Evolutionary conservation across 2,329 filamentous ascomycete species (phyloP).

Genomic region (Aspergillus sp.): DNA sequence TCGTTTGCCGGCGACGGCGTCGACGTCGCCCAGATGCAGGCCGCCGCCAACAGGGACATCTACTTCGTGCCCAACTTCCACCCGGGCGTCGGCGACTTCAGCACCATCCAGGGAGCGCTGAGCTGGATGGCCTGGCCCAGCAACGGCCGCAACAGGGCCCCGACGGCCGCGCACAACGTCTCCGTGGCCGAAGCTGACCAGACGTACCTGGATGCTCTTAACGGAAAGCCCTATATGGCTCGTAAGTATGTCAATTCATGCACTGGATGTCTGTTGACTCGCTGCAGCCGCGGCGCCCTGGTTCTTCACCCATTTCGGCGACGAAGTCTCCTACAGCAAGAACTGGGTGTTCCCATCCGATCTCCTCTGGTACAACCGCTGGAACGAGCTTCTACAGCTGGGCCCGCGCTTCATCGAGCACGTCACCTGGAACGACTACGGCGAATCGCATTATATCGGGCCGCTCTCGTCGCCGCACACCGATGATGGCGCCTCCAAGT

Average conservation of each 20-base stretch:
- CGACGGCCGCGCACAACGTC: constrained; percentile 29
- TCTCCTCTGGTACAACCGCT: constrained; percentile 36
- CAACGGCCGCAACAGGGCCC: constrained; percentile 42
- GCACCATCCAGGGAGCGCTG: constrained; percentile 32
- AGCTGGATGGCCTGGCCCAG: constrained; percentile 39
- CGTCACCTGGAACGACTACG: constrained; percentile 44
- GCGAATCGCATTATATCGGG: constrained; percentile 48
- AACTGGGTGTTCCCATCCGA: constrained; percentile 44
- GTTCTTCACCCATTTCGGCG: constrained; percentile 45
- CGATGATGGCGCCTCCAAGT: constrained; percentile 38
- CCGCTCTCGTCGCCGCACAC: constrained; percentile 36
- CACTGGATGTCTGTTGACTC: not conserved
- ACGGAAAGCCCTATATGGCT: constrained; percentile 41
- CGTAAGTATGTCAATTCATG: constrained; percentile 21
- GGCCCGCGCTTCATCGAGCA: constrained; percentile 42
- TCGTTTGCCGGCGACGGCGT: constrained; percentile 45
- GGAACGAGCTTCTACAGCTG: constrained; percentile 35
- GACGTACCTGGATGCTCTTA: constrained; percentile 23
- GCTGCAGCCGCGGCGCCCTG: constrained; percentile 35
- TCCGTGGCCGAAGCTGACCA: constrained; percentile 33
- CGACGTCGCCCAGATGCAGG: constrained; percentile 33
- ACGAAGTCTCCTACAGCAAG: constrained; percentile 39
- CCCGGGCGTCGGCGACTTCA: constrained; percentile 31
- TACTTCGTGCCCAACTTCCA: constrained; percentile 46
- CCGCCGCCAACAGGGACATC: constrained; percentile 36